Evolutionary conservation across 352 stramenopile species (phyloP).

Genomic region (Phytopythium aichiense): DNA sequence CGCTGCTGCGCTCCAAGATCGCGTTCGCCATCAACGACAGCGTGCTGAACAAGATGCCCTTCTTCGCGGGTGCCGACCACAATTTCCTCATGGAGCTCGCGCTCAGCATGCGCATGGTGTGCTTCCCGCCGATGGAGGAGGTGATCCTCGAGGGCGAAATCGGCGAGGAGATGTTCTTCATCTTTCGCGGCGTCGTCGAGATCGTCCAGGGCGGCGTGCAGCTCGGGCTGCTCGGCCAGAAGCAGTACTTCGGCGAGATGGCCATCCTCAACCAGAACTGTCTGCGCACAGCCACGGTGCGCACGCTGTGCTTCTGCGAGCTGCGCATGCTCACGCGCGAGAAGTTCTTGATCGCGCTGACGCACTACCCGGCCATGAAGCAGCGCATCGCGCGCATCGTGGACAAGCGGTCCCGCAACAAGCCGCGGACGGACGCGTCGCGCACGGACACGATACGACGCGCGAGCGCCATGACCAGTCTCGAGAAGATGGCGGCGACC

Average conservation of each 20-base stretch:
- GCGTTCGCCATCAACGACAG: constrained; percentile 80
- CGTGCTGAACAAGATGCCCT: constrained; percentile 78
- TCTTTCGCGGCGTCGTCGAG: constrained; percentile 75
- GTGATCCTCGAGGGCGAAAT: constrained; percentile 81
- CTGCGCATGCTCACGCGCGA: constrained; percentile 76
- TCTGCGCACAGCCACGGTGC: constrained; percentile 61
- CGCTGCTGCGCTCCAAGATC: constrained; percentile 72
- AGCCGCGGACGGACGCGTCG: constrained; percentile 13
- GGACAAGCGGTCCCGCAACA: constrained; percentile 50
- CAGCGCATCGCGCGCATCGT: constrained; percentile 76
- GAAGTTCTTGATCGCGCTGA: constrained; percentile 71
- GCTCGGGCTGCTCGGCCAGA: constrained; percentile 63
- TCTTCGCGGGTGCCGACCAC: constrained; percentile 71
- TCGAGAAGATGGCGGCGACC: constrained; percentile 56
- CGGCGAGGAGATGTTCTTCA: constrained; percentile 85
- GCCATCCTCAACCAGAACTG: constrained; percentile 77
- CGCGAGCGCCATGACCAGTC: constrained; percentile 26
- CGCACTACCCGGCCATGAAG: constrained; percentile 73
- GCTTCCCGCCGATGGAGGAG: constrained; percentile 70
- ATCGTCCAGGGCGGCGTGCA: constrained; percentile 55
- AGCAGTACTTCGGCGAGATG: constrained; percentile 86
- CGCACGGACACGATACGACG: background rate
- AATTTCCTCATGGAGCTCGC: constrained; percentile 83
- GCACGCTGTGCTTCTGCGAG: constrained; percentile 77
- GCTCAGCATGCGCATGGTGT: constrained; percentile 81